Evolutionary conservation across 139 green algal species (phyloP), one percentile per base, ranked within the genome.

Genomic region (Volvox reticuliferus): DNA sequence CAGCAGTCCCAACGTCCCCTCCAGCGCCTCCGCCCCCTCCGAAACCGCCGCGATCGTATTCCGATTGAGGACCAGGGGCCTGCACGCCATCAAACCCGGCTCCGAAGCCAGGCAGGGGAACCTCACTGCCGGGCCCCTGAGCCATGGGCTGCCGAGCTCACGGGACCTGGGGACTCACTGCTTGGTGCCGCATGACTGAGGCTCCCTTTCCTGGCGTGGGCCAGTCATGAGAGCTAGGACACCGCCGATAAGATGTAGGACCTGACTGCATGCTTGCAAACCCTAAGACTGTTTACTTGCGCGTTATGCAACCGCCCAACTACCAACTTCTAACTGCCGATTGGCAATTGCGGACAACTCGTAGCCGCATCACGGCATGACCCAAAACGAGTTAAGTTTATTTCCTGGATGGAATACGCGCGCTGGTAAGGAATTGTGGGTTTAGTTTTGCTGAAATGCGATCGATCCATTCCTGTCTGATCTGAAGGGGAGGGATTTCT

Each of bases 371-470:
- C 91, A 86, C 18, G 89, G 95, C 91, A 99, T 99, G 97, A 96
- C 73, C 16, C 88, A 99, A 30, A 96, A 99, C 0, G 98, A 99
- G 87, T 99, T 95, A 99, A 99, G 93, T 99, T 99, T 95, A 99
- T 99, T 69, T 99, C 98, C 94, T 99, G 96, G 96, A 99, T 99
- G 98, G 98, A 99, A 96, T 99, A 98, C 89, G 97, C 89, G 26
- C 98, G 99, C 93, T 90, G 92, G 92, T 92, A 24, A 73, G 65
- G 21, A 73, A 16, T 24, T 30, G 2, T 24, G 12, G 12, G 12
- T 24, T 2, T 30, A 16, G 65, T 12, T 55, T 55, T 55, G 5
- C 44, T 9, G 44, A 14, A 55, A 14, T 9, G 44, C 44, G 9
- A 55, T n/a, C n/a, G n/a, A n/a, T 55, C 9, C 44, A 55, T 55